Evolutionary conservation across 805 yeast species (phyloP).

Genomic region (Candida anglica): DNA sequence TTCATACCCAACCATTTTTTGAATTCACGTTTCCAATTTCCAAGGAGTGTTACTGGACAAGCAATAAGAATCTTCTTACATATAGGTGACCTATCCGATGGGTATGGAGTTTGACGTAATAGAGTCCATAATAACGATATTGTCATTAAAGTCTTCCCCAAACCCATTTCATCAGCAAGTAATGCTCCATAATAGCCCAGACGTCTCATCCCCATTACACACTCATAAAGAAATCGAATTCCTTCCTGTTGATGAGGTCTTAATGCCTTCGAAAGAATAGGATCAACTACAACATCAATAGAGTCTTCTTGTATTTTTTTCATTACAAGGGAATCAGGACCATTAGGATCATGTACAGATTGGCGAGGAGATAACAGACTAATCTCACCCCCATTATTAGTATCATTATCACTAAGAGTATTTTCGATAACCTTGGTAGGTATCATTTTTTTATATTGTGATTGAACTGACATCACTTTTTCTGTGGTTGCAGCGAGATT

Average conservation of each 20-base stretch:
- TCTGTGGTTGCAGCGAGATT: not conserved
- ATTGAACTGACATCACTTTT: slow-evolving; percentile 1
- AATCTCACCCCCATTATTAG: not conserved
- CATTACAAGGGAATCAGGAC: slow-evolving; percentile 40
- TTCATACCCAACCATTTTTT: slow-evolving; percentile 78
- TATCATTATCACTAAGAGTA: not conserved
- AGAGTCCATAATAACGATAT: slow-evolving; percentile 83
- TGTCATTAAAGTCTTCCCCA: slow-evolving; percentile 71
- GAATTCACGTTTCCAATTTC: slow-evolving; percentile 87
- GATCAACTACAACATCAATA: slow-evolving; percentile 59
- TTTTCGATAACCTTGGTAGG: not conserved
- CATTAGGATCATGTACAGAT: slow-evolving; percentile 34
- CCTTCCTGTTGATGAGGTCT: slow-evolving; percentile 89
- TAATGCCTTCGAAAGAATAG: slow-evolving; percentile 46
- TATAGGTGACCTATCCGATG: slow-evolving; percentile 23
- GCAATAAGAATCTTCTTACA: slow-evolving; percentile 67
- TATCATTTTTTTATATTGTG: not conserved
- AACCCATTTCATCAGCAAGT: slow-evolving; percentile 96
- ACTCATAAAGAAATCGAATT: slow-evolving; percentile 73
- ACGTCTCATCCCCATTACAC: slow-evolving; percentile 67
- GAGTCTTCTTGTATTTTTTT: slow-evolving; percentile 15
- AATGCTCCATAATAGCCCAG: slow-evolving; percentile 64
- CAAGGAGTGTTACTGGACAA: slow-evolving; percentile 86
- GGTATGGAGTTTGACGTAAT: slow-evolving; percentile 56
- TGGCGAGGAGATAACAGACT: too few relatives aligned